phyloP scores from a whole-genome alignment of 176 grass and related monocot genomes.

The Triticum dicoccoides region DNA sequence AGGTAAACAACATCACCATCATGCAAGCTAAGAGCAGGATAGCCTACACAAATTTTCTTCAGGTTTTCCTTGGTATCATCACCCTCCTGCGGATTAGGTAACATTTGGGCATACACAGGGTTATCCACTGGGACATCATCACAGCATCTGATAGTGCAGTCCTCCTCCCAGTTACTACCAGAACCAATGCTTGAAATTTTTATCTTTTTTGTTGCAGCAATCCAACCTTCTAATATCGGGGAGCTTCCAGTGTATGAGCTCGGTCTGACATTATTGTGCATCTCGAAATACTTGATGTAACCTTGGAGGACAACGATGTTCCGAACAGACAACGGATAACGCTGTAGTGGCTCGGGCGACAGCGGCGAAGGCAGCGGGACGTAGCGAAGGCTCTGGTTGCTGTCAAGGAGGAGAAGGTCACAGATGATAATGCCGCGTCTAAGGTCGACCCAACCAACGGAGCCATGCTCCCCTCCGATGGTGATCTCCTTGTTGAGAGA shows the following conservation, averaged over 20 bases:
- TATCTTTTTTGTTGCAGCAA: background rate
- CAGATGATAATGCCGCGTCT: background rate
- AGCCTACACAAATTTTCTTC: background rate
- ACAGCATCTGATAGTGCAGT: background rate
- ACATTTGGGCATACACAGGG: background rate
- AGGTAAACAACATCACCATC: constrained; percentile 12
- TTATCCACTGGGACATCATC: background rate
- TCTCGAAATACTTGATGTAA: background rate
- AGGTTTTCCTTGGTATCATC: background rate
- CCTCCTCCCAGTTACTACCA: background rate
- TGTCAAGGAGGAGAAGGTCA: background rate
- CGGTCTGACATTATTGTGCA: background rate
- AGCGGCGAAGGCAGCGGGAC: background rate
- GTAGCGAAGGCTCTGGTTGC: background rate
- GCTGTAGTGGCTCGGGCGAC: background rate
- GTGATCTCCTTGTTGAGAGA: background rate
- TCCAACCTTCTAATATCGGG: background rate
- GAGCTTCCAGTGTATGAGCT: background rate
- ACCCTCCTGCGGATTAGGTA: background rate
- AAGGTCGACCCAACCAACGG: constrained; percentile 14
- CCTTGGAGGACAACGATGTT: background rate
- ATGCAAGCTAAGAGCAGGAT: constrained; percentile 18
- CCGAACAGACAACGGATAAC: background rate
- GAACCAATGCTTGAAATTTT: background rate
- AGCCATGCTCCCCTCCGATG: background rate